Conservation (phyloP, 106 monocot species). For the Dendrobium officinale region DNA sequence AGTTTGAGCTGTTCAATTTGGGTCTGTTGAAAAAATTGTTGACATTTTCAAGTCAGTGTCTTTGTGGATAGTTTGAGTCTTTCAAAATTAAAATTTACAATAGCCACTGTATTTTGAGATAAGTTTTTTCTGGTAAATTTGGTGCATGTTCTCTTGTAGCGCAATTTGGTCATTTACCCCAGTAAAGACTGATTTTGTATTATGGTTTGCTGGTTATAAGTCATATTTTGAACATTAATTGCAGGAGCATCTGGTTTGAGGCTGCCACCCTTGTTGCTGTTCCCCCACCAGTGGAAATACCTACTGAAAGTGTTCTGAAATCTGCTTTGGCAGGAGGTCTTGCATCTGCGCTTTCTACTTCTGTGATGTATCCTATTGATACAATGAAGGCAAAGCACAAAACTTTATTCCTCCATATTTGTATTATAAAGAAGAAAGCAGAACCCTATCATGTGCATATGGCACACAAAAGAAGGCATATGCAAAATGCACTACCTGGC, state of each 20-base stretch:
- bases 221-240: background rate
- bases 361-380: constrained; percentile 49
- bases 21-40: too few relatives aligned
- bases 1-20: too few relatives aligned
- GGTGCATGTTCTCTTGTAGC: background rate
- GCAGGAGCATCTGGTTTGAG: constrained; percentile 62
- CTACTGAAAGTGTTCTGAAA: constrained; percentile 46
- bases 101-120: background rate
- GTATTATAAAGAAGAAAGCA: background rate
- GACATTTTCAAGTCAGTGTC: too few relatives aligned
- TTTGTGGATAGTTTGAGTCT: too few relatives aligned
- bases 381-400: constrained; percentile 39
- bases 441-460: too few relatives aligned
- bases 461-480: background rate
- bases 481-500: background rate
- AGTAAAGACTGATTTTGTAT: background rate
- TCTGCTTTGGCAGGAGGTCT: constrained; percentile 65
- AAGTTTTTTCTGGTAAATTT: background rate
- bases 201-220: background rate
- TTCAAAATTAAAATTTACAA: too few relatives aligned
- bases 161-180: background rate
- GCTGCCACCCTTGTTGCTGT: constrained; percentile 57
- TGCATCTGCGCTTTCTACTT: constrained; percentile 55
- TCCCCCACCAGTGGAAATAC: constrained; percentile 58
- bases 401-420: background rate